These are phyloP conservation scores for Mycena belliarum DNA, from an alignment of 768 basidiomycete species.

Conservation along the genomic window DNA sequence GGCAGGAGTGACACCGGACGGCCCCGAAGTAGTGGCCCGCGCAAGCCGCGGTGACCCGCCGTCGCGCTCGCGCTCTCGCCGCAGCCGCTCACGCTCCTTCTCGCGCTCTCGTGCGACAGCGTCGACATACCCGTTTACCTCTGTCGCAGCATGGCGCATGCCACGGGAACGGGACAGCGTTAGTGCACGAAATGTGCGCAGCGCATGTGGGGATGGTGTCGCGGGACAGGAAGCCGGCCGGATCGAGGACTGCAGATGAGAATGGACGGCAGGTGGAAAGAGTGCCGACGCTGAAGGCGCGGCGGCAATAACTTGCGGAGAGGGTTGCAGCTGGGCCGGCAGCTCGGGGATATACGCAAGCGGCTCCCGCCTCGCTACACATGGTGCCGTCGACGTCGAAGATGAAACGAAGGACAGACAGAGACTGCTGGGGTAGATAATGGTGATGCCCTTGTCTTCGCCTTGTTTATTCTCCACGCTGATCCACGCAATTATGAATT, in stretches of 20 bases:
- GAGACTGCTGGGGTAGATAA: constrained; percentile 70
- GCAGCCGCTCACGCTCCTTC: constrained; percentile 54
- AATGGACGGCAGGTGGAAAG: constrained; percentile 21
- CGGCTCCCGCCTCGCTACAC: constrained; percentile 36
- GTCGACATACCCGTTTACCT: constrained; percentile 74
- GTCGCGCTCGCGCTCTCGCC: constrained; percentile 55
- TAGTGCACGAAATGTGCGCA: constrained; percentile 50
- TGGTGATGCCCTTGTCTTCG: constrained; percentile 75
- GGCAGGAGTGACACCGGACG: constrained; percentile 23
- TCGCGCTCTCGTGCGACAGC: constrained; percentile 76
- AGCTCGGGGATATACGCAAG: constrained; percentile 64
- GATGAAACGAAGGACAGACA: constrained; percentile 49
- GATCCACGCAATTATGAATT: constrained; percentile 72
- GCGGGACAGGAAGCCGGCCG: constrained; percentile 32
- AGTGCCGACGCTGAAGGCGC: constrained; percentile 25
- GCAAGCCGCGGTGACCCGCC: constrained; percentile 36
- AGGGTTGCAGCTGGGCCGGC: constrained; percentile 60
- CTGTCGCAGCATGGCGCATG: constrained; percentile 53
- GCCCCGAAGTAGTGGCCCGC: constrained; percentile 27
- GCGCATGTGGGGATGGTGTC: constrained; percentile 33
- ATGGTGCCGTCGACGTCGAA: constrained; percentile 27
- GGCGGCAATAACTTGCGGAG: constrained; percentile 42
- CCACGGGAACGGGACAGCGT: constrained; percentile 53
- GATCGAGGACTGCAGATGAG: constrained; percentile 12
- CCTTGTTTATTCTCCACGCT: constrained; percentile 76